Evolutionary conservation across 2,329 filamentous ascomycete species (phyloP), one percentile per base, ranked within the genome.

Genomic region (Chaetothyriales sp.): DNA sequence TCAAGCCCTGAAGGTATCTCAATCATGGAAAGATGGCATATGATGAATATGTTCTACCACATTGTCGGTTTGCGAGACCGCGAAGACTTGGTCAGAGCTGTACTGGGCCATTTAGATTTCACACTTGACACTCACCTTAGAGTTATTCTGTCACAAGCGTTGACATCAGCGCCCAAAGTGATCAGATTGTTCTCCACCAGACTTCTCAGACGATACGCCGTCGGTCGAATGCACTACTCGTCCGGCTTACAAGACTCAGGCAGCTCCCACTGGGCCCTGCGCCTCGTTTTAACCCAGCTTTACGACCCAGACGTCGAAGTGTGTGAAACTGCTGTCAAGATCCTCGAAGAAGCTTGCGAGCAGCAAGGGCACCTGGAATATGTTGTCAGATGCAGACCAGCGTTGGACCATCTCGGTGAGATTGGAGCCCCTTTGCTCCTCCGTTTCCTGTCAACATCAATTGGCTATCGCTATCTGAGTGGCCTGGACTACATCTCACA

Each of bases 1-100:
- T 83, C 83, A 49, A 87, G 95, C 61, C 71, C 77, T 0, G 86
- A 83, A 59, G 92, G 92, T 0, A 74, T 96, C 20, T 80, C 84
- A 54, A 90, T 98, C 70, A 78, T 98, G 63, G 90, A 96, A 65
- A 76, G 87, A 60, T 96, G 92, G 90, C 86, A 88, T 60, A 93
- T 98, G 76, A 89, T 95, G 69, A 96, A 96, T 67, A 98, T 98
- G 87, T 93, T 96, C 75, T 98, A 98, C 64, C 92, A 96, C 66
- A 95, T 98, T 54, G 78, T 95, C 52, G 90, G 96, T 62, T 74
- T 95, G 44, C 87, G 85, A 60, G 84, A 92, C 65, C 83, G 92
- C 2, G 87, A 90, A 45, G 92, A 98, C 64, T 73, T 98, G 53
- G 87, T 96, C 64, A 87, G 89, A 63, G 76, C 90, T 8, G 76